Base-by-base conservation (phyloP, 106 monocot genomes). In the Dendrobium huoshanense region DNA sequence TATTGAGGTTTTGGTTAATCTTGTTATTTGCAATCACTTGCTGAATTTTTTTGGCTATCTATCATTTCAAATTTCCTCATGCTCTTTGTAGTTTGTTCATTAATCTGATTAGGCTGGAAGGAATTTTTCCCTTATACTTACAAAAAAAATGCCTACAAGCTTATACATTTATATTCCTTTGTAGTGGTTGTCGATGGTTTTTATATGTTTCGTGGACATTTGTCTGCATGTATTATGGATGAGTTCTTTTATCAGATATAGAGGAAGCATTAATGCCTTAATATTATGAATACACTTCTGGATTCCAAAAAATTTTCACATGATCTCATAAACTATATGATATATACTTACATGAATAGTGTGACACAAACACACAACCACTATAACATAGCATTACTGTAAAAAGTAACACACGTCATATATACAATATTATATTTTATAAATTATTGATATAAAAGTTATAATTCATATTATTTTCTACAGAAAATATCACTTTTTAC, bases 1-100 rank as follows among this genome's bases (percentile, higher is more conserved):
- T 58, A 77, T 87, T 77, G 85, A 94, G 96, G 96, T 96, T 77
- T 75, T 20, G 20, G 22, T 19, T 9, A 83, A 24, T 41, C 79
- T 61, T 68, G 24, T 31, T 20, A 68, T 68, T 68, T 68, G 25
- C 68, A 9, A 27, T 68, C 68, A 68, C 68, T 11, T 27, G 29
- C 68, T 68, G 25, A 33, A 68, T 68, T 68, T 68, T 67, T 37
- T 37, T 37, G 37, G 37, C 37, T 31, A 68, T 3, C 13, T 68
- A 25, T 68, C 29, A 68, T 31, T 68, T 68, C 11, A 68, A 31
- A 29, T 8, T 33, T 68, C 29, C 29, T 68, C 27, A 20, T 25
- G 31, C 29, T 25, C 3, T 68, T 10, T 31, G 18, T 68, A 3
- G 1, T 68, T 68, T 68, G 25, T 31, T 17, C 29, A 68, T 67